These are phyloP conservation scores for Suillus lakei DNA, from an alignment of 768 basidiomycete species.

Conservation along the genomic window DNA sequence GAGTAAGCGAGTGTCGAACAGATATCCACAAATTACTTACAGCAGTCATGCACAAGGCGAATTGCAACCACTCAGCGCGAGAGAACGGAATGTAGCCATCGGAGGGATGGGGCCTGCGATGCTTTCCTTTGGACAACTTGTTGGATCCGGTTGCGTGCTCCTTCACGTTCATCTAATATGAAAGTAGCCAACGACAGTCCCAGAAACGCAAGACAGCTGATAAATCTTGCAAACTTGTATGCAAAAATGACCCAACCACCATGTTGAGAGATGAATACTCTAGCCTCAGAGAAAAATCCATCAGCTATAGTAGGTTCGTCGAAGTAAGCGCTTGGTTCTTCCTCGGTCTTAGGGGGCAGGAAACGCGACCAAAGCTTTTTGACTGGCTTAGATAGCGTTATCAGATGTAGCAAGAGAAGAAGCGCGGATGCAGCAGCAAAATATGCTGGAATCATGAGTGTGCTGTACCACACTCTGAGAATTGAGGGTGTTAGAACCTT, in stretches of 20 bases:
- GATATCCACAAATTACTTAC: conserved; percentile 12
- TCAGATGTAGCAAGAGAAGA: conserved; percentile 9
- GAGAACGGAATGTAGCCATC: conserved; percentile 6
- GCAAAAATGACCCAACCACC: conserved; percentile 29
- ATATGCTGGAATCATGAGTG: conserved; percentile 20
- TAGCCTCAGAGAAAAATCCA: conserved; percentile 36
- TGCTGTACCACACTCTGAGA: conserved; percentile 10
- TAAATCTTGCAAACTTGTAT: conserved; percentile 26
- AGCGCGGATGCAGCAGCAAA: conserved; percentile 14
- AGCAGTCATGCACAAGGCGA: conserved; percentile 17
- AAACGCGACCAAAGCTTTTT: conserved; percentile 5
- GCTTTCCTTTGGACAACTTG: not conserved
- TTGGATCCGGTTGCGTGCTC: not conserved
- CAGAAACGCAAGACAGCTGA: conserved; percentile 25
- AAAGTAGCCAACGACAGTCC: conserved; percentile 19
- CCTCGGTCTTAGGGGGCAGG: not conserved
- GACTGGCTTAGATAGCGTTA: conserved; percentile 13
- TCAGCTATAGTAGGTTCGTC: not conserved
- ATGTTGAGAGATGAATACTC: conserved; percentile 20
- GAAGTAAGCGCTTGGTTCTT: not conserved
- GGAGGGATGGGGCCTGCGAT: too few relatives aligned
- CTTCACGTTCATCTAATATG: conserved; percentile 11
- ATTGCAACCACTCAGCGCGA: conserved; percentile 12
- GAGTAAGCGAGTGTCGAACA: not conserved
- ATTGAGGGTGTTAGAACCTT: not conserved